These are phyloP conservation scores for Myrmaecium sp. DNA, from an alignment of 2,329 filamentous ascomycete genomes.

Conservation along the genomic window DNA sequence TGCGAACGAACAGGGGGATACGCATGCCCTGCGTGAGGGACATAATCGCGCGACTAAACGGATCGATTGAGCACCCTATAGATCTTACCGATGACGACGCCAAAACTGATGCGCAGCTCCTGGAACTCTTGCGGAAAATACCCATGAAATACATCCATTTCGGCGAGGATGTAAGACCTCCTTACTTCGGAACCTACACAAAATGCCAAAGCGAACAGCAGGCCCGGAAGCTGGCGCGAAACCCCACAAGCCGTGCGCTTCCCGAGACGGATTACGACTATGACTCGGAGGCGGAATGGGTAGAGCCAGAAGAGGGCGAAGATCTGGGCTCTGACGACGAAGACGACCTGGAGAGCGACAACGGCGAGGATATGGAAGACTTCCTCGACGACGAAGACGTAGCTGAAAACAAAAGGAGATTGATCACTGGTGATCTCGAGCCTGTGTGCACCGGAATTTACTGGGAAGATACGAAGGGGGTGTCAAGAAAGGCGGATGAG, in stretches of 20 bases:
- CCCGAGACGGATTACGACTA: slow-evolving; percentile 61
- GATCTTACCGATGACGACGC: slow-evolving; percentile 24
- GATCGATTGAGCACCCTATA: slow-evolving; percentile 23
- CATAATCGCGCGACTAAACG: slow-evolving; percentile 27
- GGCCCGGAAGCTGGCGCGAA: slow-evolving; percentile 32
- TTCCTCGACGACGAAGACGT: slow-evolving; percentile 75
- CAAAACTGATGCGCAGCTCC: slow-evolving; percentile 10
- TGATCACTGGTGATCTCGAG: slow-evolving; percentile 50
- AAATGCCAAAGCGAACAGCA: slow-evolving; percentile 32
- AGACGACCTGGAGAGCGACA: slow-evolving; percentile 48
- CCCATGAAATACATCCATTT: slow-evolving; percentile 49
- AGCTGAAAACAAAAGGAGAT: slow-evolving; percentile 37
- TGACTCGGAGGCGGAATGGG: slow-evolving; percentile 74
- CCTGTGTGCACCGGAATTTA: slow-evolving; percentile 66
- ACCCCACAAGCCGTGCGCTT: slow-evolving; percentile 37
- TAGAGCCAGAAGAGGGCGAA: slow-evolving; percentile 56
- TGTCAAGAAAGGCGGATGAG: slow-evolving; percentile 28
- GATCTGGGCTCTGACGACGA: slow-evolving; percentile 48
- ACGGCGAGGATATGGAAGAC: slow-evolving; percentile 74
- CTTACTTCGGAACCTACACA: slow-evolving; percentile 59
- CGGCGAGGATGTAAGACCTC: slow-evolving; percentile 43
- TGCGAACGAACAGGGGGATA: slow-evolving; percentile 3
- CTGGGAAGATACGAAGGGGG: slow-evolving; percentile 47
- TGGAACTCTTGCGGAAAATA: slow-evolving; percentile 33
- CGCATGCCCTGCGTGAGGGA: slow-evolving; percentile 12